Evolutionary conservation across 768 basidiomycete species (phyloP).

Genomic region (Amanita muscaria): DNA sequence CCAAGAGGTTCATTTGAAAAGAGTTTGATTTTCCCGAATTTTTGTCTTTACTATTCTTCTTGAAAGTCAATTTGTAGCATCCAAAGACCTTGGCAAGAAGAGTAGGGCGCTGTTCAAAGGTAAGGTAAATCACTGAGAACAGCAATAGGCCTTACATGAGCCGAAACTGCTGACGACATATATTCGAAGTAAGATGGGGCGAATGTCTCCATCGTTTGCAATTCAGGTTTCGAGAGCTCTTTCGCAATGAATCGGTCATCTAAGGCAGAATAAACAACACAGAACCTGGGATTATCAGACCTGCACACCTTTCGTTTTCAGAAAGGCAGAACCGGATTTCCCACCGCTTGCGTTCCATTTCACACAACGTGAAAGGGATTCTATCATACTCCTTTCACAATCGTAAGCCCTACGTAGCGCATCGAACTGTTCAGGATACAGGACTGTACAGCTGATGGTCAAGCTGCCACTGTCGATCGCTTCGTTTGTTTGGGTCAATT

Average conservation of each 20-base stretch:
- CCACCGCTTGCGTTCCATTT: conserved; percentile 96
- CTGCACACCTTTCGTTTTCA: conserved; percentile 81
- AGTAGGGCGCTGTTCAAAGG: conserved; percentile 66
- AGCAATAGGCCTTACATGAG: conserved; percentile 47
- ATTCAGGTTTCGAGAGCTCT: conserved; percentile 82
- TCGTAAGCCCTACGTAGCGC: conserved; percentile 87
- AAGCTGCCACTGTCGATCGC: conserved; percentile 87
- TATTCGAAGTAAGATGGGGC: conserved; percentile 98
- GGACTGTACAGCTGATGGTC: conserved; percentile 87
- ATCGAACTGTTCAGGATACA: conserved; percentile 97
- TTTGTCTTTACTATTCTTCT: conserved; percentile 67
- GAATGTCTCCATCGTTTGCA: conserved; percentile 94
- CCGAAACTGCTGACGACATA: conserved; percentile 88
- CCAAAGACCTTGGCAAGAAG: conserved; percentile 95
- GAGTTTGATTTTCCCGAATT: conserved; percentile 60
- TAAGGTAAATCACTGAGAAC: conserved; percentile 7
- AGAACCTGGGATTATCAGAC: not conserved
- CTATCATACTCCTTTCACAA: conserved; percentile 89
- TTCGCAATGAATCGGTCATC: conserved; percentile 99
- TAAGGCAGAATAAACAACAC: conserved; percentile 22
- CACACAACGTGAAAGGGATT: conserved; percentile 86
- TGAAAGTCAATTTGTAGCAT: conserved; percentile 89
- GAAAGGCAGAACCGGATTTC: conserved; percentile 93
- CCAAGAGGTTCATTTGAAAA: conserved; percentile 89
- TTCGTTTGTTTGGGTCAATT: conserved; percentile 20